Base-by-base conservation (phyloP, 1,284 basidiomycete species). In the Ceratobasidium sp. region DNA sequence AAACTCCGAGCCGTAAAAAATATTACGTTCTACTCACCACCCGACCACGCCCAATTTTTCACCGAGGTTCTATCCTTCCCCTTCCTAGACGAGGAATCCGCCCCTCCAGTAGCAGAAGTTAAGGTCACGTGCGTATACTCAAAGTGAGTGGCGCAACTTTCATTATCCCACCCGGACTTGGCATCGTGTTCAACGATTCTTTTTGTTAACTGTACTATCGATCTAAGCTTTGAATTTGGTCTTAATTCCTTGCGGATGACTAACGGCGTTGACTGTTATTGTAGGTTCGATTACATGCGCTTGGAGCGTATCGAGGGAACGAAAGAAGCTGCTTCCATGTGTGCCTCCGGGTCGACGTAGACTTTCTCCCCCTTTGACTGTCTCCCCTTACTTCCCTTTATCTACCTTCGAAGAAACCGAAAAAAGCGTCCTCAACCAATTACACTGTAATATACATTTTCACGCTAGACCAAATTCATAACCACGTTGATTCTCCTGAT, bases 1-100 rank as follows among this genome's bases (percentile, higher is more conserved):
- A 94, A 93, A 78, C 88, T 98, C 60, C 87, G 97, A 78, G 98
- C 97, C 8, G 93, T 96, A 67, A 91, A 93, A 75, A 98, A 98
- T 76, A 81, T 99, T 74, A 86, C 99, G 33, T 99, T 98, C 84
- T 99, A 99, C 81, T 91, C 89, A 0, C 91, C 94, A 29, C 97
- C 98, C 0, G 91, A 95, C 71, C 95, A 99, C 82, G 88, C 95
- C 0, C 89, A 92, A 77, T 99, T 95, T 83, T 99, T 97, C 83
- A 89, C 93, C 0, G 98, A 99, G 81, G 87, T 96, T 76, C 83
- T 98, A 44, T 89, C 91, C 45, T 93, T 92, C 81, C 91, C 97
- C 0, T 98, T 99, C 86, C 84, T 96, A 54, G 91, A 93, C 77
- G 90, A 86, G 22, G 89, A 64, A 48, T 33, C 53, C 19, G 36